Evolutionary conservation across 2,329 filamentous ascomycete genomes (phyloP), one percentile per base, ranked within the genome.

Genomic region (Pseudopyricularia javanii): DNA sequence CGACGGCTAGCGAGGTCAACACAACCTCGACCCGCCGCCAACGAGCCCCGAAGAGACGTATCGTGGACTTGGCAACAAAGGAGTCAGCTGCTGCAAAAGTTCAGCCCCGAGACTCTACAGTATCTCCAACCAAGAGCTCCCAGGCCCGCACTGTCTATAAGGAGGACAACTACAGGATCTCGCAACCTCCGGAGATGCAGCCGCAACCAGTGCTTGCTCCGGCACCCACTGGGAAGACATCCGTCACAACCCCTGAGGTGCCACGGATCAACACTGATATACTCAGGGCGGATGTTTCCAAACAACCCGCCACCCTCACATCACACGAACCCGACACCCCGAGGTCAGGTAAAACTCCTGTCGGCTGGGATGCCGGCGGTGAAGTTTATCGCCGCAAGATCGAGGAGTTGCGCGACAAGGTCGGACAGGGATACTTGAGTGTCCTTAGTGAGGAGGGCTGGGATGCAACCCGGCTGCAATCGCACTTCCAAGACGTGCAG

Each of bases 381-480:
- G 88, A 93, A 61, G 73, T 88, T 7, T 97, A 95, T 67, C 82
- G 86, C 54, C 87, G 87, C 65, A 93, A 93, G 67, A 85, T 97
- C 53, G 90, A 95, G 66, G 83, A 86, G 3, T 71, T 96, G 52
- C 85, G 90, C 56, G 85, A 85, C 62, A 88, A 91, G 62, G 84
- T 95, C 58, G 91, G 91, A 32, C 88, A 83, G 60, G 86, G 83
- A 35, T 98, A 95, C 78, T 77, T 98, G 37, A 91, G 83, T 57
- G 88, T 87, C 14, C 73, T 97, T 50, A 86, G 86, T 55, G 91
- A 95, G 61, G 87, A 93, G 65, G 75, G 70, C 43, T 83, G 80
- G 79, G 75, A 81, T 56, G 60, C 70, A 7, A 67, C 66, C 47
- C 64, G 66, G 14, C 60, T 68, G 11, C 50, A 37, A 20, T 47